Percentiles rank a stretch among this genome's conserved stretches.
Conservation (phyloP, 2,329 filamentous ascomycete genomes). For the Blastomyces parvus region DNA sequence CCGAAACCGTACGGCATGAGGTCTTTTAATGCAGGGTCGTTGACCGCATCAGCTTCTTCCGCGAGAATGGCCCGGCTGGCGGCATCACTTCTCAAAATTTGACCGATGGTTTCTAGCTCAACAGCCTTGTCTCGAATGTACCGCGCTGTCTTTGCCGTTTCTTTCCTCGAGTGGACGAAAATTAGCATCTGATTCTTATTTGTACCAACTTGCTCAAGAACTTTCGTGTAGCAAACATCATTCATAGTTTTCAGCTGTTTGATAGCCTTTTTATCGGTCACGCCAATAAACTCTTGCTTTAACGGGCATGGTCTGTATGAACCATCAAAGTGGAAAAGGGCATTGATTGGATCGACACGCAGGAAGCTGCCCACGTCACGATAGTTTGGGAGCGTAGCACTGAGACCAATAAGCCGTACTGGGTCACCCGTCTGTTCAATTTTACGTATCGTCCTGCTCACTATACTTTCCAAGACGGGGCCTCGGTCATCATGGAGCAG, state of each 20-base stretch:
- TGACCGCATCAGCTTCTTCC: slow-evolving; percentile 71
- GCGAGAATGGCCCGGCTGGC: slow-evolving; percentile 80
- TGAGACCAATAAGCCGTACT: slow-evolving; percentile 83
- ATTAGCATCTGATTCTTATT: slow-evolving; percentile 97
- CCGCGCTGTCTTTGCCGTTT: slow-evolving; percentile 93
- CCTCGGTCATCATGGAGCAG: slow-evolving; percentile 94
- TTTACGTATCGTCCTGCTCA: slow-evolving; percentile 83
- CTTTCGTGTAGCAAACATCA: slow-evolving; percentile 95
- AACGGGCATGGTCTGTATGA: slow-evolving; percentile 88
- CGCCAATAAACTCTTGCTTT: slow-evolving; percentile 92
- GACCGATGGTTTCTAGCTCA: slow-evolving; percentile 93
- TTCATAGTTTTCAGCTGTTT: slow-evolving; percentile 99
- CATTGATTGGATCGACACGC: slow-evolving; percentile 74
- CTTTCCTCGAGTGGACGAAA: slow-evolving; percentile 96
- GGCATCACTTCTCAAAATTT: slow-evolving; percentile 87
- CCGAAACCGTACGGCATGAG: slow-evolving; percentile 92
- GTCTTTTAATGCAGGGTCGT: slow-evolving; percentile 84
- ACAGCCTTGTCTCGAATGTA: slow-evolving; percentile 94
- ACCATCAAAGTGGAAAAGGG: slow-evolving; percentile 91
- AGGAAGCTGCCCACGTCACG: slow-evolving; percentile 92
- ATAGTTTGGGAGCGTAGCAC: slow-evolving; percentile 93
- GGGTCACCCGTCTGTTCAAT: slow-evolving; percentile 91
- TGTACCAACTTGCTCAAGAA: slow-evolving; percentile 87
- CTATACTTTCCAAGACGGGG: slow-evolving; percentile 92
- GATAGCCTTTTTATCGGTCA: slow-evolving; percentile 96